These are phyloP conservation scores for Pythium brassicae DNA, from an alignment of 352 stramenopile species.

Conservation along the genomic window DNA sequence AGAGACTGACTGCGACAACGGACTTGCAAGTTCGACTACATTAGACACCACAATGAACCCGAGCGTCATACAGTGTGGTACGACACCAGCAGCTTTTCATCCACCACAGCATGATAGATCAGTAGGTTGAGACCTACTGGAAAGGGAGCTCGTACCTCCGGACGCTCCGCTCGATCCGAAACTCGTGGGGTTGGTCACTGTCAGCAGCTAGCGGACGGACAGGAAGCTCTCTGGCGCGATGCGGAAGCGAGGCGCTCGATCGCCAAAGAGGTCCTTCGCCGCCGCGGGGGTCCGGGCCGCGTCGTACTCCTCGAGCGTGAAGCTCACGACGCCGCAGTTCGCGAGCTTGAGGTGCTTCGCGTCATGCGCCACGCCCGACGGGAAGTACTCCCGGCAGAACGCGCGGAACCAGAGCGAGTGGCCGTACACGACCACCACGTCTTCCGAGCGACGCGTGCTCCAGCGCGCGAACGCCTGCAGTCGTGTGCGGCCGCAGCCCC, in stretches of 20 bases:
- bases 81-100: no score
- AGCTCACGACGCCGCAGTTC: conserved; percentile 79
- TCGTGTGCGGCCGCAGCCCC: conserved; percentile 49
- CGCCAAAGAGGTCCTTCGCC: not conserved
- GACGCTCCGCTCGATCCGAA: no score
- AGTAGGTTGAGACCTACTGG: no score
- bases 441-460: conserved; percentile 38
- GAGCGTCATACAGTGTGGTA: no score
- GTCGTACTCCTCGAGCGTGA: conserved; percentile 50
- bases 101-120: no score
- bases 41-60: no score
- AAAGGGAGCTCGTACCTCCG: no score
- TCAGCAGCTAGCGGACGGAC: conserved; percentile 1
- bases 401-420: conserved; percentile 85
- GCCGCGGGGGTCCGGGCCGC: not conserved
- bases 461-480: conserved; percentile 66
- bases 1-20: not conserved
- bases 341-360: conserved; percentile 60
- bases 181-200: not conserved
- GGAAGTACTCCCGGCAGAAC: conserved; percentile 81
- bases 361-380: conserved; percentile 26
- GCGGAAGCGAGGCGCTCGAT: conserved; percentile 17
- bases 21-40: no score
- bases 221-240: conserved; percentile 45
- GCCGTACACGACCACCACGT: conserved; percentile 76